A percentile compares a stretch with the other conserved stretches of the same genome.
Evolutionary conservation across 176 grass and related monocot genomes (phyloP).

Genomic region (Chrysopogon serrulatus): DNA sequence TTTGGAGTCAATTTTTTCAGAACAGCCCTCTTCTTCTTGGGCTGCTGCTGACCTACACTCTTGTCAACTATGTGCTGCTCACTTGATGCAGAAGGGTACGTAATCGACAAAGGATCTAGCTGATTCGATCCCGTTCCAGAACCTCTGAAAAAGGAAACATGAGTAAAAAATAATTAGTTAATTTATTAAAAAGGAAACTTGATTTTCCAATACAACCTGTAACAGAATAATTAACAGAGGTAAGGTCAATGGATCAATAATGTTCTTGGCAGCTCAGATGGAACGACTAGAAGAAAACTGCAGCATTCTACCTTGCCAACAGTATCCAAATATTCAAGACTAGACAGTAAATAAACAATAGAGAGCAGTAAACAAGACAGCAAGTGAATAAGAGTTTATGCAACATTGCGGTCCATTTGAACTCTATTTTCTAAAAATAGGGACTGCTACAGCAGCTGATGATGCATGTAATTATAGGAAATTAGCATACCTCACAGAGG

Average conservation of each 20-base stretch:
- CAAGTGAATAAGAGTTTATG: background rate
- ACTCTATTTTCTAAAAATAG: background rate
- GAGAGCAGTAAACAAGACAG: background rate
- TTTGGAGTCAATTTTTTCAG: too few relatives aligned
- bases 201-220: constrained; percentile 96
- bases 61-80: background rate
- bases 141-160: background rate
- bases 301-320: background rate
- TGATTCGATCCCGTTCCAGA: background rate
- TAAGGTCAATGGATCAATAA: background rate
- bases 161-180: background rate
- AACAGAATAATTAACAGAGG: constrained; percentile 7
- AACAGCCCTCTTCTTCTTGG: too few relatives aligned
- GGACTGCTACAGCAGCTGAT: too few relatives aligned
- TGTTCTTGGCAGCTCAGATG: background rate
- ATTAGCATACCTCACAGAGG: too few relatives aligned
- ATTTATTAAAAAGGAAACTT: too few relatives aligned
- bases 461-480: too few relatives aligned
- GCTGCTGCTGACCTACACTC: too few relatives aligned
- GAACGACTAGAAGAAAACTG: background rate
- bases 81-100: background rate
- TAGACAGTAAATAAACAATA: background rate
- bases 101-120: background rate
- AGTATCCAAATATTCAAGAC: background rate
- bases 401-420: background rate